These are phyloP conservation scores for Mycena alexandri DNA, from an alignment of 768 basidiomycete species.

Conservation along the genomic window DNA sequence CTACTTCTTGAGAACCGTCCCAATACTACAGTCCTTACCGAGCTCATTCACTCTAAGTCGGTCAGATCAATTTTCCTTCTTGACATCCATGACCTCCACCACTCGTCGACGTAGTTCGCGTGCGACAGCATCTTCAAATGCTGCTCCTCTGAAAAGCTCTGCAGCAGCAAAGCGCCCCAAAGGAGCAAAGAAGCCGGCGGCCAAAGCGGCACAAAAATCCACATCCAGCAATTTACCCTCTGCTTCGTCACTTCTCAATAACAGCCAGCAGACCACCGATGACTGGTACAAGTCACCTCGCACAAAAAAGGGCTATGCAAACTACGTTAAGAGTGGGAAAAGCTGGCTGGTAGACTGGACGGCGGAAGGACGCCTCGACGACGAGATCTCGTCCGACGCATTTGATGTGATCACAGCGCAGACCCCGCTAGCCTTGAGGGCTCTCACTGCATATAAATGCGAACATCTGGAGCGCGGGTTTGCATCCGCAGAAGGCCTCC, in stretches of 20 bases:
- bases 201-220: no score
- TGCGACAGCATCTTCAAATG: no score
- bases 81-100: no score
- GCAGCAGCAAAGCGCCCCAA: no score
- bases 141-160: no score
- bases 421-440: slow-evolving; percentile 34
- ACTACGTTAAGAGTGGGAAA: slow-evolving; percentile 39
- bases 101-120: no score
- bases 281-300: slow-evolving; percentile 37
- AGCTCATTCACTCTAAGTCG: no score
- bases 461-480: slow-evolving; percentile 36
- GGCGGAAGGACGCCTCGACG: not conserved
- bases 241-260: not conserved
- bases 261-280: slow-evolving; percentile 36
- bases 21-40: no score
- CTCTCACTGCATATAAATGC: slow-evolving; percentile 39
- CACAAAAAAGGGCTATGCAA: slow-evolving; percentile 37
- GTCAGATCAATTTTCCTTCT: no score
- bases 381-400: slow-evolving; percentile 10
- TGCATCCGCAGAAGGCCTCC: slow-evolving; percentile 36
- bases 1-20: no score
- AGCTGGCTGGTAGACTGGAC: slow-evolving; percentile 27
- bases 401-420: slow-evolving; percentile 36
- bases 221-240: no score
- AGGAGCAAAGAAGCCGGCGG: no score